phyloP scores from a whole-genome alignment of 2,329 filamentous ascomycete species.

The Fusarium floridanum region DNA sequence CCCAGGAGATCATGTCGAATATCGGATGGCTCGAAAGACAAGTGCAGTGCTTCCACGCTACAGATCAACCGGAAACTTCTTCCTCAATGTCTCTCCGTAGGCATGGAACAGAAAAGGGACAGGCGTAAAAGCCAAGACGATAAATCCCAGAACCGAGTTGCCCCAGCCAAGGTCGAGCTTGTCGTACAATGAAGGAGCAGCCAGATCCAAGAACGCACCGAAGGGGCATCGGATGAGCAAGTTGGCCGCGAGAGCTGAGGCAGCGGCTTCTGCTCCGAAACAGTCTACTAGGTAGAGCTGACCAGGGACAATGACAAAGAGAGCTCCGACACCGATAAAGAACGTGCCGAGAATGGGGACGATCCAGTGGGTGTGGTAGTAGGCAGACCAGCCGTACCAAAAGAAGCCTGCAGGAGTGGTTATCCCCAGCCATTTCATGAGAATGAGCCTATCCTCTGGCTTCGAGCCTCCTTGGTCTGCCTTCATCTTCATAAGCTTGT shows the following conservation, averaged over 20 bases:
- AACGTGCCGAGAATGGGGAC: slow-evolving; percentile 68
- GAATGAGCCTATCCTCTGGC: slow-evolving; percentile 64
- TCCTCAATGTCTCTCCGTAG: slow-evolving; percentile 29
- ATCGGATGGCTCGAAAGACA: neutral
- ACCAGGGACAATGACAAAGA: slow-evolving; percentile 51
- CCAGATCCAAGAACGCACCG: slow-evolving; percentile 31
- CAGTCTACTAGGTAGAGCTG: slow-evolving; percentile 46
- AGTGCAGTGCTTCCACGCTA: neutral
- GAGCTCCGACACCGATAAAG: slow-evolving; percentile 61
- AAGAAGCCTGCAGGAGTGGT: slow-evolving; percentile 67
- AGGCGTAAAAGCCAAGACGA: slow-evolving; percentile 30
- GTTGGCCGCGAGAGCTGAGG: slow-evolving; percentile 42
- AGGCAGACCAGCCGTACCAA: slow-evolving; percentile 70
- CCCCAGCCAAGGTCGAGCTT: slow-evolving; percentile 33
- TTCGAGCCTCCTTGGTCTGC: neutral
- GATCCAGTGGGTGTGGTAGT: slow-evolving; percentile 67
- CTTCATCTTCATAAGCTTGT: slow-evolving; percentile 27
- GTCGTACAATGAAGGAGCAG: slow-evolving; percentile 21
- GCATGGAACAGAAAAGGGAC: slow-evolving; percentile 33
- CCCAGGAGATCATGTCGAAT: neutral
- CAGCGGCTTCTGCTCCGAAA: slow-evolving; percentile 40
- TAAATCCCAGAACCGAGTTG: slow-evolving; percentile 32
- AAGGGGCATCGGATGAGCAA: slow-evolving; percentile 51
- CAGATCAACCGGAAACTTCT: slow-evolving; percentile 22
- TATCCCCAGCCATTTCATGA: slow-evolving; percentile 67